Conservation (phyloP, 2,329 filamentous ascomycete genomes). For the Ambrosiella xylebori region DNA sequence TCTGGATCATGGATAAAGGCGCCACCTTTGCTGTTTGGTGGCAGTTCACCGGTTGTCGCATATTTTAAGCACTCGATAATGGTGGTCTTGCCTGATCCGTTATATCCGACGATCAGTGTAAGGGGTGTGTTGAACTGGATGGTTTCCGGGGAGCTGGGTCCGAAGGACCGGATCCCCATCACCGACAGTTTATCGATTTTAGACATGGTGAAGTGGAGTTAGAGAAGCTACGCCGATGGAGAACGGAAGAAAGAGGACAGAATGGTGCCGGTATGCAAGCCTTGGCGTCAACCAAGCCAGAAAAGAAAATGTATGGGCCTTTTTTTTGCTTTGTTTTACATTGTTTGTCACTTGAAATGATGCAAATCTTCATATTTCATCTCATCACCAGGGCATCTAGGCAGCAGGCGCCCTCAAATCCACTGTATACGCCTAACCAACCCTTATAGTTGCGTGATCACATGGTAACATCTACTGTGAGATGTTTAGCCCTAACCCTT, state of each 20-base stretch:
- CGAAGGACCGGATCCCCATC: constrained; percentile 70
- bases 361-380: no score
- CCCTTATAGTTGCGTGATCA: no score
- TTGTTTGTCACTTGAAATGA: no score
- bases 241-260: not conserved
- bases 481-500: no score
- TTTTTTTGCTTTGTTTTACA: no score
- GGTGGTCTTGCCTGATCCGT: constrained; percentile 95
- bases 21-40: constrained; percentile 76
- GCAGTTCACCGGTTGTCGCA: constrained; percentile 84
- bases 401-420: no score
- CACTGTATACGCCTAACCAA: no score
- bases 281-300: no score
- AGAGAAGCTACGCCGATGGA: not conserved
- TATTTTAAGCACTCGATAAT: constrained; percentile 99
- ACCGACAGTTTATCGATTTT: constrained; percentile 84
- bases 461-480: no score
- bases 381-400: no score
- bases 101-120: constrained; percentile 91
- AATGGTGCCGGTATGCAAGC: not conserved
- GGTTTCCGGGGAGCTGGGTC: constrained; percentile 52
- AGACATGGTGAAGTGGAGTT: constrained; percentile 33
- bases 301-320: no score
- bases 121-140: constrained; percentile 82
- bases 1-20: constrained; percentile 98